Percentiles rank a stretch among this genome's conserved stretches.
phyloP scores from a whole-genome alignment of 2,329 filamentous ascomycete species.

The Cryphonectria parasitica region DNA sequence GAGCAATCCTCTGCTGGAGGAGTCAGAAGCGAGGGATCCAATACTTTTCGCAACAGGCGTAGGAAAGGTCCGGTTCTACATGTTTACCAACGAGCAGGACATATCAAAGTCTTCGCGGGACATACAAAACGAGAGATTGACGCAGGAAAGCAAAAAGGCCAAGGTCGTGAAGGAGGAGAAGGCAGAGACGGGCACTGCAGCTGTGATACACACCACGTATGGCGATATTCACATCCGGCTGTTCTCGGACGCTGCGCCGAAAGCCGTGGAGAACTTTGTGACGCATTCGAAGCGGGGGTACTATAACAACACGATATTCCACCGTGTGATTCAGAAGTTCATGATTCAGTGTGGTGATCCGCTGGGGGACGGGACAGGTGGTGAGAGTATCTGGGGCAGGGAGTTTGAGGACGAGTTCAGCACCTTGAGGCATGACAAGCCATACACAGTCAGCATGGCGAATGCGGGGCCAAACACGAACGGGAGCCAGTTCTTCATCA shows the following conservation, averaged over 20 bases:
- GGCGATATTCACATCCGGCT: constrained; percentile 93
- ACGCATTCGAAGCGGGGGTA: constrained; percentile 88
- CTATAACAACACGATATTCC: constrained; percentile 98
- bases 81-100: constrained; percentile 91
- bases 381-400: constrained; percentile 89
- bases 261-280: constrained; percentile 96
- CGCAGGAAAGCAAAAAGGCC: constrained; percentile 60
- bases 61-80: constrained; percentile 92
- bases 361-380: constrained; percentile 84
- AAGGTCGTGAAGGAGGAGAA: constrained; percentile 63
- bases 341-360: constrained; percentile 94
- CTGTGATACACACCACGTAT: constrained; percentile 87
- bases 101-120: constrained; percentile 84
- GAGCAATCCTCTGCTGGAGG: constrained; percentile 87
- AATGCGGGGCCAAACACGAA: constrained; percentile 96
- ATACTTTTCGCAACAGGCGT: constrained; percentile 84
- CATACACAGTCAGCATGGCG: constrained; percentile 96
- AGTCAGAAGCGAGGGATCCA: constrained; percentile 88
- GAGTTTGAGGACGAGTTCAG: constrained; percentile 95
- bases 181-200: constrained; percentile 75
- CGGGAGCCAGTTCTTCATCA: constrained; percentile 97
- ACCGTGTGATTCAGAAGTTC: constrained; percentile 95
- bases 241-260: constrained; percentile 90
- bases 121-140: constrained; percentile 92
- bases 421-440: constrained; percentile 88